These are phyloP conservation scores for Rhodotorula sp. DNA, from an alignment of 1,284 basidiomycete species.

Conservation along the genomic window DNA sequence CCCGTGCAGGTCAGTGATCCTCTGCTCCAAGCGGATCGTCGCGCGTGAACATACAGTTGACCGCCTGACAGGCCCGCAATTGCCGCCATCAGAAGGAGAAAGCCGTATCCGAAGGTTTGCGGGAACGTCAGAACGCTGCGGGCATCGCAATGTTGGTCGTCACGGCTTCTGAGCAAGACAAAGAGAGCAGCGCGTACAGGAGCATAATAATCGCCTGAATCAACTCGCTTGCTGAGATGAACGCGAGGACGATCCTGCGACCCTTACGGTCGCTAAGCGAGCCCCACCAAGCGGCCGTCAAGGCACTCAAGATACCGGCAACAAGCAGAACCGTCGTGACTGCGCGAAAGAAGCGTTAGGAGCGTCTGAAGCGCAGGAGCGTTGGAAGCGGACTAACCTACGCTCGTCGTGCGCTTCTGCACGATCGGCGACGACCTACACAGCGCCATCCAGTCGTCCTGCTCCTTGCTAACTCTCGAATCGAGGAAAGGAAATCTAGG, in stretches of 20 bases:
- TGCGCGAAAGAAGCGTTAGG: not conserved
- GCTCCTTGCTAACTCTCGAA: not conserved
- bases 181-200: conserved; percentile 1
- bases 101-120: conserved; percentile 7
- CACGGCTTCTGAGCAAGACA: not conserved
- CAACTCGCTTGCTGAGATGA: conserved; percentile 9
- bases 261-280: conserved; percentile 17
- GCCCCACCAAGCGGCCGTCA: conserved; percentile 27
- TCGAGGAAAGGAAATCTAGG: not conserved
- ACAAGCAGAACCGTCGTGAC: conserved; percentile 22
- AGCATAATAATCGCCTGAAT: conserved; percentile 8
- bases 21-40: too few species aligned
- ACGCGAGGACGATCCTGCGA: conserved; percentile 15
- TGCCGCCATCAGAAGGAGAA: conserved; percentile 7
- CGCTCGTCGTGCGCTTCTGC: conserved; percentile 8
- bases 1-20: not conserved
- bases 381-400: conserved; percentile 6
- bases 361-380: not conserved
- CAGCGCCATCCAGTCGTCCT: conserved; percentile 6
- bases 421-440: conserved; percentile 16
- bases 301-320: conserved; percentile 12
- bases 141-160: too few species aligned
- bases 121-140: conserved; percentile 21
- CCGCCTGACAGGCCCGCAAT: conserved; percentile 28
- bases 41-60: not conserved